Evolutionary conservation across 2,329 filamentous ascomycete species (phyloP).

Genomic region (Apiospora malaysiana): DNA sequence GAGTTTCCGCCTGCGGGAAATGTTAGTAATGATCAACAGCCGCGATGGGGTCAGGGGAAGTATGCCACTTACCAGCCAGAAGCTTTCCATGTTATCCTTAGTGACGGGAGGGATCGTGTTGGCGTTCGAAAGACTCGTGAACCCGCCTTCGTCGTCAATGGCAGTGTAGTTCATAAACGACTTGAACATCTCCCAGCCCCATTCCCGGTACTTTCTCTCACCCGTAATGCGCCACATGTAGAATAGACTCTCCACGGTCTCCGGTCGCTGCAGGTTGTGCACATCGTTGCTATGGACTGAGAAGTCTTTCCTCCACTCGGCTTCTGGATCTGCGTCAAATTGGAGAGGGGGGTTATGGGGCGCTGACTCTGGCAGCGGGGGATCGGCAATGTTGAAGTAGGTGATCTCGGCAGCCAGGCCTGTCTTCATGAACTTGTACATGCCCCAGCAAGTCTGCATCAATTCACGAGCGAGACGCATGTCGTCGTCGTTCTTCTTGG

Average conservation of each 20-base stretch:
- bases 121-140: conserved; percentile 81
- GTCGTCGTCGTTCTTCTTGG: conserved; percentile 79
- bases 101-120: conserved; percentile 70
- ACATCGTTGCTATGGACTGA: conserved; percentile 79
- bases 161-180: conserved; percentile 86
- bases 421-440: conserved; percentile 89
- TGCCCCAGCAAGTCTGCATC: conserved; percentile 97
- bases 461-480: conserved; percentile 87
- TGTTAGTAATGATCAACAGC: conserved; percentile 9
- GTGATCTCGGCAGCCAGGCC: conserved; percentile 95
- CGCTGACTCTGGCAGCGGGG: conserved; percentile 67
- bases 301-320: conserved; percentile 78
- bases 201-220: conserved; percentile 86
- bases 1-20: conserved; percentile 76
- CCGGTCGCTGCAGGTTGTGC: conserved; percentile 93
- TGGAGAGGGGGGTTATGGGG: conserved; percentile 55
- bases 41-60: not conserved
- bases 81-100: conserved; percentile 97
- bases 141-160: conserved; percentile 78
- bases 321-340: conserved; percentile 59
- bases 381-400: conserved; percentile 79
- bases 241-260: conserved; percentile 95
- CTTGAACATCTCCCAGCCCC: conserved; percentile 99
- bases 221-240: conserved; percentile 99
- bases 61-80: conserved; percentile 79